Percentiles rank a stretch among this genome's conserved stretches.
Evolutionary conservation across 257 asterid genomes (phyloP).

Genomic region (Solanum habrochaites): DNA sequence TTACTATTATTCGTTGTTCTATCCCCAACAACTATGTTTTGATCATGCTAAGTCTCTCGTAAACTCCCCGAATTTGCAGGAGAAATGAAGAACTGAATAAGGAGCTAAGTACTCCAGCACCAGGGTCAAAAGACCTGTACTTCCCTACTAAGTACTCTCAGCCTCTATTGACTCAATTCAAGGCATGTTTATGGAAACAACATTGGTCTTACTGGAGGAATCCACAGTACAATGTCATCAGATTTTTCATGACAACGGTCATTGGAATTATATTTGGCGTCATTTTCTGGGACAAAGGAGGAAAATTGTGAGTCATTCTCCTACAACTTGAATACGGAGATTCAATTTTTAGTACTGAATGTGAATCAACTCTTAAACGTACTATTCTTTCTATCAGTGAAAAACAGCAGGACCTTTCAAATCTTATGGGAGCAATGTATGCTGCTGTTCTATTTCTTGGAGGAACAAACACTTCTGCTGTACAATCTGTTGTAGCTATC

Average conservation of each 20-base stretch:
- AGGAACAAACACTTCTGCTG: conserved; percentile 56
- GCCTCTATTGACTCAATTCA: conserved; percentile 32
- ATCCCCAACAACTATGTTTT: neutral
- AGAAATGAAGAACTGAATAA: conserved; percentile 35
- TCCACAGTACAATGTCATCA: conserved; percentile 55
- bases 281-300: conserved; percentile 61
- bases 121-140: conserved; percentile 32
- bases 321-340: neutral
- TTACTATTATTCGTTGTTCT: neutral
- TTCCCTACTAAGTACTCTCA: conserved; percentile 61
- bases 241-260: conserved; percentile 51
- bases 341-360: neutral
- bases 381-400: conserved; percentile 14
- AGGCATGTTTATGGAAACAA: conserved; percentile 61
- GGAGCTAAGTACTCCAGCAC: conserved; percentile 31
- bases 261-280: conserved; percentile 52
- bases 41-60: neutral
- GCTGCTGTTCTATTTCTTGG: conserved; percentile 63
- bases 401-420: conserved; percentile 46
- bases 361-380: neutral
- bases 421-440: conserved; percentile 62
- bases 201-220: conserved; percentile 68
- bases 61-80: conserved; percentile 13
- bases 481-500: conserved; percentile 55
- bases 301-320: conserved; percentile 31